These are phyloP conservation scores for Penicillium sp. DNA, from an alignment of 2,329 filamentous ascomycete genomes.

Conservation along the genomic window DNA sequence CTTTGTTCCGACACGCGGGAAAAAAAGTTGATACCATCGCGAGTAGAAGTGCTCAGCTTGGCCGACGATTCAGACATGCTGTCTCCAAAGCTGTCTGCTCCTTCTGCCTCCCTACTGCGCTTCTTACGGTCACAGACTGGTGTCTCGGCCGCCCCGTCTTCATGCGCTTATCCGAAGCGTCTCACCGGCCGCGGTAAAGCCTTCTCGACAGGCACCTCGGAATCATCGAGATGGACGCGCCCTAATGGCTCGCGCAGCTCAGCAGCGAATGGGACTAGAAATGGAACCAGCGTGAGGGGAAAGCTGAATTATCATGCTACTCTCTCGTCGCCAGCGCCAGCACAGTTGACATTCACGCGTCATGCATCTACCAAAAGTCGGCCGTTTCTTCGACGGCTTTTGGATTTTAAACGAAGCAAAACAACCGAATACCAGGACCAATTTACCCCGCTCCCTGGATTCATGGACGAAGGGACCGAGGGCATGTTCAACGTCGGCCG, in stretches of 20 bases:
- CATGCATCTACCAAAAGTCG: constrained; percentile 35
- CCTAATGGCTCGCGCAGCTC: constrained; percentile 20
- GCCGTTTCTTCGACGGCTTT: constrained; percentile 39
- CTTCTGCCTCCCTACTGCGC: constrained; percentile 63
- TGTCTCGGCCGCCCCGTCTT: constrained; percentile 45
- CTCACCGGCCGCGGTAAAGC: constrained; percentile 16
- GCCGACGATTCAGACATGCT: constrained; percentile 37
- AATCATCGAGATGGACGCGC: constrained; percentile 25
- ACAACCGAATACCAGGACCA: constrained; percentile 45
- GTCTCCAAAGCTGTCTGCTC: constrained; percentile 44
- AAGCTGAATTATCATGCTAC: constrained; percentile 6
- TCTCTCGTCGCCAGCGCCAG: constrained; percentile 5
- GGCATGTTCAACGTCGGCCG: constrained; percentile 69
- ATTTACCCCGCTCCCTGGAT: constrained; percentile 59
- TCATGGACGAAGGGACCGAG: constrained; percentile 62
- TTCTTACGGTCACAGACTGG: constrained; percentile 74
- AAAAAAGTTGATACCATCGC: constrained; percentile 21
- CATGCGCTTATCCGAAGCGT: constrained; percentile 23
- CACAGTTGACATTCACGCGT: constrained; percentile 23
- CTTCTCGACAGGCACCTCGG: constrained; percentile 17
- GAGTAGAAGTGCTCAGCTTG: not conserved
- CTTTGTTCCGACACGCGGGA: constrained; percentile 19
- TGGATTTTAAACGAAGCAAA: constrained; percentile 38
- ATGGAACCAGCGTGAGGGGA: constrained; percentile 27
- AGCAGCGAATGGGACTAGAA: constrained; percentile 32